Conservation (phyloP, 2,329 filamentous ascomycete genomes). For the Onygenales sp. region DNA sequence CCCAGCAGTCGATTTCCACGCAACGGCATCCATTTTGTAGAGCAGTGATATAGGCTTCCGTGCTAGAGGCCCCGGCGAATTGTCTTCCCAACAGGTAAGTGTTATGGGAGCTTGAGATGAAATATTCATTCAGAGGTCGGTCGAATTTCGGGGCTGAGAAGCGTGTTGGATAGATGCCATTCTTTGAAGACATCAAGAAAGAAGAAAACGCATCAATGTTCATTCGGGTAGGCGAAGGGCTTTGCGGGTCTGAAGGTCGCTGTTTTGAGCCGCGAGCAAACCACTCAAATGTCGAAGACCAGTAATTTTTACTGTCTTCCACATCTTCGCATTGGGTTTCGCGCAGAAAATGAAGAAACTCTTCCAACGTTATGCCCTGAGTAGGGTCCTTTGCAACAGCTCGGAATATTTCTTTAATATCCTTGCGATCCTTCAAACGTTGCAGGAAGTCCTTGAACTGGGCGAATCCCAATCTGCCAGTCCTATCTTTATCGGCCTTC, state of each 20-base stretch:
- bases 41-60: constrained; percentile 88
- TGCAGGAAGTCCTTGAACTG: constrained; percentile 80
- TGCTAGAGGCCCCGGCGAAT: constrained; percentile 79
- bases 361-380: constrained; percentile 56
- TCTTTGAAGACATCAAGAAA: constrained; percentile 66
- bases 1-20: constrained; percentile 97
- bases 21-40: constrained; percentile 85
- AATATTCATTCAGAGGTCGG: constrained; percentile 89
- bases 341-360: constrained; percentile 68
- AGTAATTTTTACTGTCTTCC: constrained; percentile 52
- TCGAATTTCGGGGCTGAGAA: constrained; percentile 59
- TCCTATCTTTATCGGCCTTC: constrained; percentile 56
- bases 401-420: constrained; percentile 66
- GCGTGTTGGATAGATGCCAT: constrained; percentile 55
- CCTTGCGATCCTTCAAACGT: constrained; percentile 72
- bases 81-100: constrained; percentile 91
- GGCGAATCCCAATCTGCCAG: constrained; percentile 60
- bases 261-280: constrained; percentile 52
- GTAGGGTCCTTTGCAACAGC: constrained; percentile 49
- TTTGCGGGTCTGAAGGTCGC: constrained; percentile 36
- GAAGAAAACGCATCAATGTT: constrained; percentile 67
- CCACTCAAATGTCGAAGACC: constrained; percentile 64
- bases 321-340: constrained; percentile 69
- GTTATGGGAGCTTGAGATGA: constrained; percentile 97
- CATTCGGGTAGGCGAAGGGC: constrained; percentile 50